Evolutionary conservation across 768 basidiomycete genomes (phyloP), one percentile per base, ranked within the genome.

Genomic region (Tylopilus intermedius): DNA sequence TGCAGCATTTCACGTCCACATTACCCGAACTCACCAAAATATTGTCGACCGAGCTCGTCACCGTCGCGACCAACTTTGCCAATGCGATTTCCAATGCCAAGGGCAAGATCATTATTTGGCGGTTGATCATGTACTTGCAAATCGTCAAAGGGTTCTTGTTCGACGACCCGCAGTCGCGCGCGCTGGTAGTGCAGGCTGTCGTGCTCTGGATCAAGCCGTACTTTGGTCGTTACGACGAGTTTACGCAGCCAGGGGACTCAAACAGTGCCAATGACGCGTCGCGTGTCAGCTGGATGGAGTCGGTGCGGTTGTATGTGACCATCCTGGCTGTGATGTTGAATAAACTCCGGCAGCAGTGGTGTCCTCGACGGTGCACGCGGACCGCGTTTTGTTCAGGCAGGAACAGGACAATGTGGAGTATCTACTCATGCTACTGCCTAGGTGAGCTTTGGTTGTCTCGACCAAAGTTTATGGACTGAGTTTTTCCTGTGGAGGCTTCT

Each of bases 181-280:
- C 85, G 1, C 71, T 88, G 5, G 75, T 98, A 2, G 84, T 95
- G 7, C 94, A 96, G 58, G 83, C 86, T 18, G 83, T 97, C 26
- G 84, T 94, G 9, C 80, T 86, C 21, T 97, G 94, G 94, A 86
- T 98, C 59, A 95, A 94, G 65, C 92, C 94, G 2, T 86, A 94
- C 67, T 90, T 98, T 62, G 94, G 94, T 24, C 81, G 82, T 27
- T 97, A 87, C 63, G 93, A 97, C 57, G 94, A 94, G 68, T 88
- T 82, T 58, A 65, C 75, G 18, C 76, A 78, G 50, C 70, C 80
- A 2, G 82, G 76, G 50, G 93, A 94, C 57, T 72, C 80, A 2
- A 88, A 93, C 54, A 68, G 63, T 35, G 76, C 73, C 18, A 77
- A 81, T 42, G 92, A 96, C 65, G 74, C 79, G 8, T 84, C 87